A percentile compares a stretch with the other conserved stretches of the same genome.
Evolutionary conservation across 257 asterid genomes (phyloP).

Genomic region (Solanum chilense): DNA sequence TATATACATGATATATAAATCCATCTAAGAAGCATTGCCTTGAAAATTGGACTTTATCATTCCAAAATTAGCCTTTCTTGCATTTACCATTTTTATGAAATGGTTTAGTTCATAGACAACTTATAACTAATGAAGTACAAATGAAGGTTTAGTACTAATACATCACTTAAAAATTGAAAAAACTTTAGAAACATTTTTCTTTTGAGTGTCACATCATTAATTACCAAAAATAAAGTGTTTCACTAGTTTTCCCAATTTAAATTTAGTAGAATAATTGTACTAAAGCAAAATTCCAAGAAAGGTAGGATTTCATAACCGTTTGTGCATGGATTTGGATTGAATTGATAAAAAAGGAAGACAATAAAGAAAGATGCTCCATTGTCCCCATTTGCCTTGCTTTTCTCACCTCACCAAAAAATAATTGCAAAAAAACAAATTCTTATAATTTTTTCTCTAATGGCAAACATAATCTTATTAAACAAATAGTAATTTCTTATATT

Average conservation of each 20-base stretch:
- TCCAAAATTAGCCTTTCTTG: neutral
- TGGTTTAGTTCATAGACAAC: neutral
- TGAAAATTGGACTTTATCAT: neutral
- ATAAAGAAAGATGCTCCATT: constrained; percentile 16
- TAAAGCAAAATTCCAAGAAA: neutral
- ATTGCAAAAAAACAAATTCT: neutral
- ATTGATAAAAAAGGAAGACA: neutral
- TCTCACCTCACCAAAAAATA: neutral
- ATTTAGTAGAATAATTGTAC: constrained; percentile 13
- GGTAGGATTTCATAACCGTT: neutral
- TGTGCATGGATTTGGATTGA: neutral
- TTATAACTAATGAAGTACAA: neutral
- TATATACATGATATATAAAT: neutral
- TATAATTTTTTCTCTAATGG: constrained; percentile 23
- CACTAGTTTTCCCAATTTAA: neutral
- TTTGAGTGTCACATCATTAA: neutral
- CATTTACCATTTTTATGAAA: neutral
- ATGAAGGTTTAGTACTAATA: neutral
- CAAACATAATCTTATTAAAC: constrained; percentile 24
- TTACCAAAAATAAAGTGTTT: neutral
- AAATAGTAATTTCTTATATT: neutral
- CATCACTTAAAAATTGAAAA: neutral
- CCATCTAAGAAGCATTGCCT: neutral
- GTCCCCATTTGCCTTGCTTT: constrained; percentile 2
- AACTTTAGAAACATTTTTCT: neutral